Percentiles rank a stretch among this genome's conserved stretches.
Evolutionary conservation across 176 grass and related monocot genomes (phyloP).

Genomic region (Otatea glauca): DNA sequence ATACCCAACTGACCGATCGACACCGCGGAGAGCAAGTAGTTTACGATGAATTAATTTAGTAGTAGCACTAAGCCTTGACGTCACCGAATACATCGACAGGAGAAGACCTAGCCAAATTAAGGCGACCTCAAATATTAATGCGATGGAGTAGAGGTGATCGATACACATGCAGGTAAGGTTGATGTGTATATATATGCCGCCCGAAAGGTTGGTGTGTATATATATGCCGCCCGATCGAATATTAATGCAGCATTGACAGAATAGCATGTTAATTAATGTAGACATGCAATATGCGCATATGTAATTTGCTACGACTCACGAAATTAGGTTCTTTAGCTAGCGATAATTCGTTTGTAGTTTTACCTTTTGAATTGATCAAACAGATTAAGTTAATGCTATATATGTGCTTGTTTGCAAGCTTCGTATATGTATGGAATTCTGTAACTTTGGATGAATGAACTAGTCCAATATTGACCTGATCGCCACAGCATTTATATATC

Average conservation of each 20-base stretch:
- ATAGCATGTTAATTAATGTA: background rate
- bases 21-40: background rate
- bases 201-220: no score
- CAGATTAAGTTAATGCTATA: background rate
- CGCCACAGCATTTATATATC: no score
- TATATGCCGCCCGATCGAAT: no score
- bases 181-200: background rate
- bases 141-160: background rate
- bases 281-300: background rate
- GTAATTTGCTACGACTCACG: no score
- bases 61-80: background rate
- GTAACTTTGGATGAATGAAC: background rate
- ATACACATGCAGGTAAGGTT: background rate
- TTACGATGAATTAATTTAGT: background rate
- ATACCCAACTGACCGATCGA: background rate
- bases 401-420: background rate
- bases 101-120: background rate
- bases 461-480: slow-evolving; percentile 17
- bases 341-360: background rate
- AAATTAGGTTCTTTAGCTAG: background rate
- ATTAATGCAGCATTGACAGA: background rate
- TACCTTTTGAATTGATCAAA: background rate
- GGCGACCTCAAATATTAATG: no score
- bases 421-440: background rate
- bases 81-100: background rate